A percentile compares a stretch with the other conserved stretches of the same genome.
Evolutionary conservation across 495 filamentous ascomycete species (phyloP).

Genomic region (Podospora anserina): DNA sequence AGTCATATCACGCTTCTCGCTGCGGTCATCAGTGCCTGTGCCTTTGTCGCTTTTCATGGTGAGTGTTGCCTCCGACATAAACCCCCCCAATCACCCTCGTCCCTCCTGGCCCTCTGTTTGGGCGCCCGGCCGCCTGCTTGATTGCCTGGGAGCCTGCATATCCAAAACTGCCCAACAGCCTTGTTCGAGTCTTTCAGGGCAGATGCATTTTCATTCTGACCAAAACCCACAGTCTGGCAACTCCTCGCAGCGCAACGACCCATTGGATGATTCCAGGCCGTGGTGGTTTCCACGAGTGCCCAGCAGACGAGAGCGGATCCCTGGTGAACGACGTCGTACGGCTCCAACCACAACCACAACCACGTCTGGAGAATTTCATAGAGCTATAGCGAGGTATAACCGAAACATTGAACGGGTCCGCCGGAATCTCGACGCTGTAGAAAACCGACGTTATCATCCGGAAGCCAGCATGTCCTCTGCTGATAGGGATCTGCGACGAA

Average conservation of each 20-base stretch:
- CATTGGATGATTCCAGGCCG: slow-evolving; percentile 27
- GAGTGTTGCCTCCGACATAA: neutral
- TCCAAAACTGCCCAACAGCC: neutral
- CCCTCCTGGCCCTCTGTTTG: neutral
- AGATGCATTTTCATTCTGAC: neutral
- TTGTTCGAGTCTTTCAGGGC: neutral
- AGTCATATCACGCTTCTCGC: neutral
- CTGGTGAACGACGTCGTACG: slow-evolving; percentile 37
- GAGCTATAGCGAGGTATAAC: slow-evolving; percentile 46
- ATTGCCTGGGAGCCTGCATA: neutral
- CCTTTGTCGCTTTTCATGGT: slow-evolving; percentile 6
- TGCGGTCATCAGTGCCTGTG: neutral
- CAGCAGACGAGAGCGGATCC: slow-evolving; percentile 14
- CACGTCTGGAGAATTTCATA: slow-evolving; percentile 43
- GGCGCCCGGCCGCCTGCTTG: neutral
- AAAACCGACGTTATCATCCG: neutral
- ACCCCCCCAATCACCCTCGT: neutral
- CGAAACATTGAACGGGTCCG: slow-evolving; percentile 25
- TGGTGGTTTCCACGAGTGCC: neutral
- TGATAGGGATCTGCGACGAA: slow-evolving; percentile 33
- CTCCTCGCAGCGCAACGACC: slow-evolving; percentile 53
- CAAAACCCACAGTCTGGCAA: slow-evolving; percentile 52
- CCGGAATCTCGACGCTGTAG: slow-evolving; percentile 13
- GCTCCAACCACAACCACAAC: slow-evolving; percentile 28
- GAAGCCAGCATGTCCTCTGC: slow-evolving; percentile 31